A percentile compares a stretch with the other conserved stretches of the same genome.
Evolutionary conservation across 768 basidiomycete genomes (phyloP).

Genomic region (Kondoa subrosea): DNA sequence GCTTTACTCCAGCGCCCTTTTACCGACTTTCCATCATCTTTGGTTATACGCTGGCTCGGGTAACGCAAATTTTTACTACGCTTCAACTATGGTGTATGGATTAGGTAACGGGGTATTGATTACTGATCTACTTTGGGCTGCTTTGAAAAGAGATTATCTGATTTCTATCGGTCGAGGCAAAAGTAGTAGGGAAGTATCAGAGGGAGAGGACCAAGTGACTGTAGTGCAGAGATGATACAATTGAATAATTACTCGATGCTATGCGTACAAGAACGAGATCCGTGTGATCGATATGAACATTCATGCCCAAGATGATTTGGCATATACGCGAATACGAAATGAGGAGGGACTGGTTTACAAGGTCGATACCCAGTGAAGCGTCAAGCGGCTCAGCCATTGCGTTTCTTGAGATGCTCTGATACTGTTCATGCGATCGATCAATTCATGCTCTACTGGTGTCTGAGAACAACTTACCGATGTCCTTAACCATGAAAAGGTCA

Average conservation of each 20-base stretch:
- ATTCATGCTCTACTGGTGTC: too few species aligned
- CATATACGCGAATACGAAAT: too few species aligned
- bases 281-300: too few species aligned
- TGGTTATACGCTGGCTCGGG: slow-evolving; percentile 86
- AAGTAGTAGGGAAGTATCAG: too few species aligned
- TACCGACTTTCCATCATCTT: slow-evolving; percentile 77
- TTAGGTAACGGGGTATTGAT: slow-evolving; percentile 68
- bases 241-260: neutral
- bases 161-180: slow-evolving; percentile 40
- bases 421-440: too few species aligned
- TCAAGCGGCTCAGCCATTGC: too few species aligned
- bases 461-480: neutral
- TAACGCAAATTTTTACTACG: slow-evolving; percentile 97
- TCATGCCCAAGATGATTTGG: too few species aligned
- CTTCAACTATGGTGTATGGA: slow-evolving; percentile 82
- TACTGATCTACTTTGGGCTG: slow-evolving; percentile 66
- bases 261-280: too few species aligned
- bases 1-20: slow-evolving; percentile 66
- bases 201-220: slow-evolving; percentile 22
- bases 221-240: neutral
- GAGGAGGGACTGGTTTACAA: too few species aligned
- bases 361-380: too few species aligned
- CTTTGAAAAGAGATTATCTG: slow-evolving; percentile 54
- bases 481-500: neutral
- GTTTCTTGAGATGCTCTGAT: too few species aligned